Conservation (phyloP, 2,329 filamentous ascomycete species). For the Aspergillus uvarum region DNA sequence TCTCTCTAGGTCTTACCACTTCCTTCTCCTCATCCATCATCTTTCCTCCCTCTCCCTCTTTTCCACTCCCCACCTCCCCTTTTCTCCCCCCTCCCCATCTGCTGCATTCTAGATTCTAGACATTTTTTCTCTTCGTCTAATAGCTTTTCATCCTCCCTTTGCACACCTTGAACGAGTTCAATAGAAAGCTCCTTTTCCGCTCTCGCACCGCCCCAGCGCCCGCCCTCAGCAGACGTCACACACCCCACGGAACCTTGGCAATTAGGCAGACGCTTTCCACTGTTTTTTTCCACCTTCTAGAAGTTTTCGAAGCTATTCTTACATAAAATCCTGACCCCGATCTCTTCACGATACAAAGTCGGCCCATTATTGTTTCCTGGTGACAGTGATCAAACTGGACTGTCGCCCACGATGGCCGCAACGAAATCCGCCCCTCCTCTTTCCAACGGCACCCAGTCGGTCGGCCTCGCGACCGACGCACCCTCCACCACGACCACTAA, state of each 20-base stretch:
- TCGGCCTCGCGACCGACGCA: slow-evolving; percentile 12
- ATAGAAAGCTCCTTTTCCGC: not conserved
- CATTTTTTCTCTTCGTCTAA: not conserved
- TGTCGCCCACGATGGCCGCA: not conserved
- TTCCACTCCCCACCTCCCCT: not conserved
- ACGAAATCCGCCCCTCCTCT: not conserved
- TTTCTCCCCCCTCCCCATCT: not conserved
- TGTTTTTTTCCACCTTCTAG: not conserved
- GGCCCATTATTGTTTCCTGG: slow-evolving; percentile 6
- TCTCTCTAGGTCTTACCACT: no score
- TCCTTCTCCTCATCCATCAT: not conserved
- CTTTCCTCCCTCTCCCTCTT: not conserved
- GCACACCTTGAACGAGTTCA: not conserved
- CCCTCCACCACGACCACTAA: slow-evolving; percentile 31
- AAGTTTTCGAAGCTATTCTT: not conserved
- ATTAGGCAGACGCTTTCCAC: slow-evolving; percentile 3
- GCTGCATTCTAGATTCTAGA: not conserved
- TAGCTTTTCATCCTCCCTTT: not conserved
- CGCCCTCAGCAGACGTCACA: not conserved
- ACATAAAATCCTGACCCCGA: not conserved
- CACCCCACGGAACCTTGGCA: not conserved
- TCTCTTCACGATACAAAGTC: slow-evolving; percentile 2
- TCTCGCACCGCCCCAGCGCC: not conserved
- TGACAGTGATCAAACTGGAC: not conserved
- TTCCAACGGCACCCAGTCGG: slow-evolving; percentile 10